Percentiles rank a stretch among this genome's conserved stretches.
Evolutionary conservation across 108 stramenopile species (phyloP).

Genomic region (Pseudonitzschia delicatissima): DNA sequence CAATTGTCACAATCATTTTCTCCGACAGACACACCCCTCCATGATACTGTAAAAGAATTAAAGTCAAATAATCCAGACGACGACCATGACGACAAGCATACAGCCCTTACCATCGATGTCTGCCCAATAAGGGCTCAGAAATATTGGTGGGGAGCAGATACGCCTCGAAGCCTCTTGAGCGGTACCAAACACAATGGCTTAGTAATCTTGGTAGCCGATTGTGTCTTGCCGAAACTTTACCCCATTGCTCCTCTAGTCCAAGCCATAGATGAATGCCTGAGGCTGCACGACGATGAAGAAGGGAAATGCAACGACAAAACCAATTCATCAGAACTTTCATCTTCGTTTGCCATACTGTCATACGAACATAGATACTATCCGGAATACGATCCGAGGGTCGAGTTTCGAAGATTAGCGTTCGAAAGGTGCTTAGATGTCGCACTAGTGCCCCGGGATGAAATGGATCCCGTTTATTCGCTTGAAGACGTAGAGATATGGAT

Average conservation of each 20-base stretch:
- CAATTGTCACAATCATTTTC: constrained; percentile 1
- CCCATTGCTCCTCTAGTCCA: constrained; percentile 85
- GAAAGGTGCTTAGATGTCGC: constrained; percentile 34
- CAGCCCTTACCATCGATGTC: constrained; percentile 12
- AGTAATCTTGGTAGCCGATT: constrained; percentile 69
- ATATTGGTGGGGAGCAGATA: constrained; percentile 70
- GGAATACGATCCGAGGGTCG: constrained; percentile 57
- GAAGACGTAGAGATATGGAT: constrained; percentile 77
- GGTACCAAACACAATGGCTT: neutral
- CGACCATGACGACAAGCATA: neutral
- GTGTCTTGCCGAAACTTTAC: constrained; percentile 90
- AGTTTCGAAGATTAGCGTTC: constrained; percentile 47
- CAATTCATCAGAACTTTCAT: no score
- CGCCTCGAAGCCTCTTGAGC: neutral
- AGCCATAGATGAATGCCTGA: constrained; percentile 62
- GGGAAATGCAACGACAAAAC: neutral
- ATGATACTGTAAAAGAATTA: neutral
- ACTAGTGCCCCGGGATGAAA: constrained; percentile 28
- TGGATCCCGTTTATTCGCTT: constrained; percentile 57
- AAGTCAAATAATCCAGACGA: neutral
- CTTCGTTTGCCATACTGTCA: constrained; percentile 37
- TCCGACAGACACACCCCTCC: neutral
- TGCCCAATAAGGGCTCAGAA: constrained; percentile 39
- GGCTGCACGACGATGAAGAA: neutral
- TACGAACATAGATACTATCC: constrained; percentile 70